Base-by-base conservation (phyloP, 164 flowering plant species). In the Aristolochia californica region DNA sequence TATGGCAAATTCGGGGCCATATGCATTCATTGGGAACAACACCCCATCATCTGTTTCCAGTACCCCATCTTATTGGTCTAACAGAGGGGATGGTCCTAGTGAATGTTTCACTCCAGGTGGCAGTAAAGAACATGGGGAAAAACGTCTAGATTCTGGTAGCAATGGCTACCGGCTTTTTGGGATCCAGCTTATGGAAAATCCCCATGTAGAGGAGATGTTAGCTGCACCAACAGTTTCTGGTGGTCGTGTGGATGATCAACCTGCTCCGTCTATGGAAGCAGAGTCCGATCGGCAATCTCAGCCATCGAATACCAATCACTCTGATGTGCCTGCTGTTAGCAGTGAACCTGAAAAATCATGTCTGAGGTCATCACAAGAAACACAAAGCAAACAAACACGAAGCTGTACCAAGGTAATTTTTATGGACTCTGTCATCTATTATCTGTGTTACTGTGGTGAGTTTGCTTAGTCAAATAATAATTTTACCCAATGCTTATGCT, bases 361-460 rank as follows among this genome's bases (percentile, higher is more conserved):
- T 65, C 60, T 77, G 57, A 80, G 82, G 65, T 80, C 87, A 63
- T 77, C 84, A 17, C 83, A 75, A 28, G 91, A 87, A 70, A 74
- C 65, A 45, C 89, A 78, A 50, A 81, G 84, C 70, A 84, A 80
- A 69, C 97, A 85, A 70, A 72, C 66, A 17, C 78, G 97, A 40
- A 87, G 89, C 63, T 87, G 96, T 66, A 91, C 91, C 12, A 91
- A 91, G 94, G 97, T 91, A 74, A 21, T 16, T 21, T 17, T 52
- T 1, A 34, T 34, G 10, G 40, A 34, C 40, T 34, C 1, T 34
- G 10, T 34, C 7, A 34, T 34, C 40, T 34, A 8, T 34, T 7
- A 34, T 34, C 1, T 34, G 10, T 34, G 1, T 12, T 34, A 34
- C 40, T 8, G 11, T 4, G 40, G 40, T 7, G 9, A 34, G 9